These are phyloP conservation scores for Elsinoe australis DNA, from an alignment of 2,329 filamentous ascomycete genomes.

Conservation along the genomic window DNA sequence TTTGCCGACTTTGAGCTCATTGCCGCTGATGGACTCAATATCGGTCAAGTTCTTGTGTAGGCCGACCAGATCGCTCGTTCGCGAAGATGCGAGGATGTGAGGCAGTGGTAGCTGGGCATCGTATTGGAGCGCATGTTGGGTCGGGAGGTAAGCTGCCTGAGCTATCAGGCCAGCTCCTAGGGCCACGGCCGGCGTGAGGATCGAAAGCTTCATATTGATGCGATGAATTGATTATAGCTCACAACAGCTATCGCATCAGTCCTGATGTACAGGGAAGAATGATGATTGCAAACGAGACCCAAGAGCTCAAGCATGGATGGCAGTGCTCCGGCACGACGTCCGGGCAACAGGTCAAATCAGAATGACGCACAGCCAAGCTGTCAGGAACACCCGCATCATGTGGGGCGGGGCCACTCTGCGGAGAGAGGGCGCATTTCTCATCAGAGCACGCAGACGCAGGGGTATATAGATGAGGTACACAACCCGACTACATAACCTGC, in stretches of 20 bases:
- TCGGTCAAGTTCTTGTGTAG: conserved; percentile 70
- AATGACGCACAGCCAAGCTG: conserved; percentile 13
- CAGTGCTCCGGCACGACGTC: conserved; percentile 5
- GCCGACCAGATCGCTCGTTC: conserved; percentile 49
- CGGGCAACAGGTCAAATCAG: background rate
- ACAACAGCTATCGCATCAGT: no score
- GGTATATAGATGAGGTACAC: no score
- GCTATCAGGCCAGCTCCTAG: background rate
- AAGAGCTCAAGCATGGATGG: background rate
- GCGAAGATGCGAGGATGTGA: background rate
- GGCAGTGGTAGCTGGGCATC: background rate
- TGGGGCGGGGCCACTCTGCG: no score
- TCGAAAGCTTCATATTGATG: background rate
- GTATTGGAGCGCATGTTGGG: background rate
- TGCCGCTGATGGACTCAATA: conserved; percentile 62
- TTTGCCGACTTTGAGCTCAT: conserved; percentile 60
- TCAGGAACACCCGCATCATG: conserved; percentile 15
- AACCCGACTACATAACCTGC: no score
- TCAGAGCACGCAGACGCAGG: no score
- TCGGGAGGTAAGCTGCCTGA: background rate
- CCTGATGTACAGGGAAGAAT: background rate
- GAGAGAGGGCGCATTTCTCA: no score
- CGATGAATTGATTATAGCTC: background rate
- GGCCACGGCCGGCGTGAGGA: background rate
- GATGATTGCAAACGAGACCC: background rate